Conservation (phyloP, 176 grass and related monocot species). For the Oryza officinalis region DNA sequence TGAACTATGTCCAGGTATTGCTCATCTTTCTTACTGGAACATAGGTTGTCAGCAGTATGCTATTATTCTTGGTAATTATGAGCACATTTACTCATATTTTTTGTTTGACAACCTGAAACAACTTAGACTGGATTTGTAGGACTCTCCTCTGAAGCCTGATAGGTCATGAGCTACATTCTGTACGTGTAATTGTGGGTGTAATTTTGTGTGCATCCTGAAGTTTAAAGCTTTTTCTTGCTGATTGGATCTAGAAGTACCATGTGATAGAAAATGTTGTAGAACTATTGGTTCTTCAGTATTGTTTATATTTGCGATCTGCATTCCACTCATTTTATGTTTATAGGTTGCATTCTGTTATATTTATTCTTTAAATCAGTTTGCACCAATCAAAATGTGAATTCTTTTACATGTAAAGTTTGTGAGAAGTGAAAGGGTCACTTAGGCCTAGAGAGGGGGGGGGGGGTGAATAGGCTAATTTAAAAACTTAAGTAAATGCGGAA, state of each 20-base stretch:
- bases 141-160: not conserved
- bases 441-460: no score
- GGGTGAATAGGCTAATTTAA: no score
- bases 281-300: not conserved
- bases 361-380: not conserved
- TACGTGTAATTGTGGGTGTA: not conserved
- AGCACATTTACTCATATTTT: not conserved
- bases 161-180: not conserved
- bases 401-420: not conserved
- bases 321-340: slow-evolving; percentile 9
- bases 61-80: not conserved
- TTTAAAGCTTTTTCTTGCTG: not conserved
- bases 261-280: not conserved
- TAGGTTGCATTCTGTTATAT: not conserved
- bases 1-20: slow-evolving; percentile 79
- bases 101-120: slow-evolving; percentile 15
- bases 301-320: not conserved
- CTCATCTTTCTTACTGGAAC: slow-evolving; percentile 24
- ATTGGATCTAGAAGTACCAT: not conserved
- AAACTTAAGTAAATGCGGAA: no score
- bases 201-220: not conserved
- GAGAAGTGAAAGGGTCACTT: no score
- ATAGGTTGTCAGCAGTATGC: not conserved
- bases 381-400: not conserved
- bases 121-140: not conserved